Evolutionary conservation across 2,329 filamentous ascomycete genomes (phyloP).

Genomic region (Amesomyces nigricolor): DNA sequence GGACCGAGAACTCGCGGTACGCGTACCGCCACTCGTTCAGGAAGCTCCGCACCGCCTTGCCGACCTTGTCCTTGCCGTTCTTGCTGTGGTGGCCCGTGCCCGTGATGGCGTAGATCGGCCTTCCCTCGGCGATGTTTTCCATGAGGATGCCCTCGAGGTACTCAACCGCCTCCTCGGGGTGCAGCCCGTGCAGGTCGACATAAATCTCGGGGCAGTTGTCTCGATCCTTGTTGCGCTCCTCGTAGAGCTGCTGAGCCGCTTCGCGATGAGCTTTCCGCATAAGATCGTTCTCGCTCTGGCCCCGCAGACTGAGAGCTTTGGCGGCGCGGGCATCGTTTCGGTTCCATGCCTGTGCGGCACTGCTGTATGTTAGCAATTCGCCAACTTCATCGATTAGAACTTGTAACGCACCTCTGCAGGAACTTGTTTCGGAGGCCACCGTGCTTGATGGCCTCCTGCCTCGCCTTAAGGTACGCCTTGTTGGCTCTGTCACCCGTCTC

Average conservation of each 20-base stretch:
- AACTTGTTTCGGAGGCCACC: slow-evolving; percentile 96
- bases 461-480: slow-evolving; percentile 88
- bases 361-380: slow-evolving; percentile 33
- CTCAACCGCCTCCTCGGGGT: slow-evolving; percentile 92
- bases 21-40: slow-evolving; percentile 94
- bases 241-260: slow-evolving; percentile 85
- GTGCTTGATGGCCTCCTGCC: slow-evolving; percentile 94
- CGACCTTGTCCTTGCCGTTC: slow-evolving; percentile 97
- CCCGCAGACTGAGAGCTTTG: slow-evolving; percentile 87
- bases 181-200: slow-evolving; percentile 95
- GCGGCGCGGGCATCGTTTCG: slow-evolving; percentile 93
- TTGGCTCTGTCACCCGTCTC: slow-evolving; percentile 90
- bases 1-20: slow-evolving; percentile 92
- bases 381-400: too few species aligned
- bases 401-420: slow-evolving; percentile 66
- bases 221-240: slow-evolving; percentile 77
- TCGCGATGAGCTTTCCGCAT: slow-evolving; percentile 97
- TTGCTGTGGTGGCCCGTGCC: slow-evolving; percentile 97
- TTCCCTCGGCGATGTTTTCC: slow-evolving; percentile 67
- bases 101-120: slow-evolving; percentile 89
- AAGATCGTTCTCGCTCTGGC: slow-evolving; percentile 92
- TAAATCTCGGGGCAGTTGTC: slow-evolving; percentile 67
- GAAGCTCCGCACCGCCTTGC: slow-evolving; percentile 85
- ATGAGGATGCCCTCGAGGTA: slow-evolving; percentile 85
- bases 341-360: slow-evolving; percentile 97